These are phyloP conservation scores for Gonapodya sp. DNA, from an alignment of 192 early-diverging fungal species.

Conservation along the genomic window DNA sequence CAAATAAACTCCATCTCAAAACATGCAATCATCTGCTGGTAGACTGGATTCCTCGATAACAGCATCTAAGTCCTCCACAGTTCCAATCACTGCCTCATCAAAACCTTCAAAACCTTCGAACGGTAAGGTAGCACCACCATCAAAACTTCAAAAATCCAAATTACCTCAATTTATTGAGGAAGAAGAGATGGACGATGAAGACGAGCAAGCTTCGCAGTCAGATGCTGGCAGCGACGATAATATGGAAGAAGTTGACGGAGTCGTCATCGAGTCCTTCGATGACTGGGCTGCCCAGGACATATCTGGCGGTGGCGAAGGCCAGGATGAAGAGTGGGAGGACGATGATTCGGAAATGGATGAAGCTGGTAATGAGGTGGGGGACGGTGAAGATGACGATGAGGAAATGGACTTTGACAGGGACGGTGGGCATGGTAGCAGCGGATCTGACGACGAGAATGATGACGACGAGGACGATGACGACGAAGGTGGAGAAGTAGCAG, in stretches of 20 bases:
- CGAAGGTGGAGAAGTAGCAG: constrained; percentile 21
- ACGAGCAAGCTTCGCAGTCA: background rate
- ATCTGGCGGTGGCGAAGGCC: constrained; percentile 27
- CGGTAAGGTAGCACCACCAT: too few species aligned
- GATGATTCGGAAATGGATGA: constrained; percentile 23
- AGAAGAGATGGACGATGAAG: constrained; percentile 2
- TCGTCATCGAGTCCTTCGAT: constrained; percentile 23
- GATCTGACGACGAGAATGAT: constrained; percentile 29
- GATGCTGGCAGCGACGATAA: background rate
- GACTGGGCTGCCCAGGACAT: constrained; percentile 1
- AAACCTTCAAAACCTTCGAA: too few species aligned
- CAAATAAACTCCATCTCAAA: too few species aligned
- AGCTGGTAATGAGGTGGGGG: constrained; percentile 29
- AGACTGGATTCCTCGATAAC: too few species aligned
- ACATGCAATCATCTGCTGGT: too few species aligned
- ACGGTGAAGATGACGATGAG: constrained; percentile 15
- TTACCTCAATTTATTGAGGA: constrained; percentile 4
- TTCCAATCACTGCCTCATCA: too few species aligned
- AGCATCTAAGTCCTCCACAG: too few species aligned
- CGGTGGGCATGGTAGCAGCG: constrained; percentile 25
- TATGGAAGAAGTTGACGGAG: background rate
- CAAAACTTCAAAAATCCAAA: too few species aligned
- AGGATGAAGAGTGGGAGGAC: constrained; percentile 34
- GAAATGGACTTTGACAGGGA: constrained; percentile 28
- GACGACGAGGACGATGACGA: constrained; percentile 23